Percentiles rank a stretch among this genome's conserved stretches.
These are phyloP conservation scores for Xylaria longipes DNA, from an alignment of 495 filamentous ascomycete species.

Conservation along the genomic window DNA sequence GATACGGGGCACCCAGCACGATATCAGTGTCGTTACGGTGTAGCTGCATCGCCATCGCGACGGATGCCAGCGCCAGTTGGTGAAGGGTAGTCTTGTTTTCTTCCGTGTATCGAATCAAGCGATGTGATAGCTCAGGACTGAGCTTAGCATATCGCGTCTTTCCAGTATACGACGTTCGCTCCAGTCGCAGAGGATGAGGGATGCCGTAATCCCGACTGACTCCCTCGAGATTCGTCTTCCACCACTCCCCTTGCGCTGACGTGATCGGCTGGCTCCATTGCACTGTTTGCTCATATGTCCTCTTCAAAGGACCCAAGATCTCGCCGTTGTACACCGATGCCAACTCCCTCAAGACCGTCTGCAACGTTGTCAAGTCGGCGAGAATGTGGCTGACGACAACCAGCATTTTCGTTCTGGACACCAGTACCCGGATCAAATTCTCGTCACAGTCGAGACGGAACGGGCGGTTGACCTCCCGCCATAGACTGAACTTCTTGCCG, in stretches of 20 bases:
- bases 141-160: slow-evolving; percentile 7
- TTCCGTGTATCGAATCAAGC: not conserved
- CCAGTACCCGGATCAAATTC: slow-evolving; percentile 31
- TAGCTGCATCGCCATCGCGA: slow-evolving; percentile 33
- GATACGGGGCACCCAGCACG: slow-evolving; percentile 37
- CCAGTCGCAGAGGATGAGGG: not conserved
- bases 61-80: slow-evolving; percentile 39
- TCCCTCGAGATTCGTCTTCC: not conserved
- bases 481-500: slow-evolving; percentile 9
- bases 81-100: slow-evolving; percentile 35
- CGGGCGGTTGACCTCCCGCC: slow-evolving; percentile 30
- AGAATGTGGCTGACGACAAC: slow-evolving; percentile 41
- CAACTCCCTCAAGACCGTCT: slow-evolving; percentile 35
- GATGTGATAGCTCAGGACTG: not conserved
- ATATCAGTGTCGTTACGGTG: slow-evolving; percentile 33
- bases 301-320: not conserved
- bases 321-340: slow-evolving; percentile 25
- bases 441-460: slow-evolving; percentile 26
- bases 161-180: not conserved
- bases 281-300: slow-evolving; percentile 2
- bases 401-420: slow-evolving; percentile 27
- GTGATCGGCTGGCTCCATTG: slow-evolving; percentile 1
- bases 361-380: slow-evolving; percentile 36
- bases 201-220: not conserved
- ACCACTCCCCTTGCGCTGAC: not conserved